A percentile compares a stretch with the other conserved stretches of the same genome.
Evolutionary conservation across 805 yeast species (phyloP).

Genomic region (Schwanniomyces polymorphus): DNA sequence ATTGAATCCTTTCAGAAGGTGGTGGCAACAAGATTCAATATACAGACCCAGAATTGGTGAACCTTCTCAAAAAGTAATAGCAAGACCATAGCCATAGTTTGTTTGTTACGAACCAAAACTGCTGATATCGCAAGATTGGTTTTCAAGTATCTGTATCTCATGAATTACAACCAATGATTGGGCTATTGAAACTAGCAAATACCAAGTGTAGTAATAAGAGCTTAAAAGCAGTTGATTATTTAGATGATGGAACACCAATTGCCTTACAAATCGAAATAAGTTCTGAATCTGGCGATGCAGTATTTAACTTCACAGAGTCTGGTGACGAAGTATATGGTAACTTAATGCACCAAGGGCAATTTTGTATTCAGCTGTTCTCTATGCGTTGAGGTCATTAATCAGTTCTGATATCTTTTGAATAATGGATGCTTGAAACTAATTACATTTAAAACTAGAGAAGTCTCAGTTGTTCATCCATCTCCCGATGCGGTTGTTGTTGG

Average conservation of each 20-base stretch:
- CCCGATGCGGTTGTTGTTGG: conserved; percentile 87
- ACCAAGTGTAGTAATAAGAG: no score
- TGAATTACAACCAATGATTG: no score
- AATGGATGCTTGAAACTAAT: conserved; percentile 90
- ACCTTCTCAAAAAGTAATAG: no score
- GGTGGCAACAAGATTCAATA: no score
- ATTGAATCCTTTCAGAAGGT: no score
- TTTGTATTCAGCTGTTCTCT: conserved; percentile 78
- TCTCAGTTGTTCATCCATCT: conserved; percentile 59
- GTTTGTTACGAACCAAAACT: no score
- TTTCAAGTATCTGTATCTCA: no score
- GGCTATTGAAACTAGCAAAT: no score
- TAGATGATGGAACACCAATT: conserved; percentile 83
- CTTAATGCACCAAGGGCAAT: conserved; percentile 85
- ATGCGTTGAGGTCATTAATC: conserved; percentile 77
- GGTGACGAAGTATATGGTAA: conserved; percentile 81
- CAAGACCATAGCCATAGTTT: no score
- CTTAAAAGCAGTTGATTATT: conserved; percentile 56
- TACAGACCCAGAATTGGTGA: no score
- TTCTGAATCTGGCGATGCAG: conserved; percentile 55
- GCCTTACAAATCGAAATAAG: conserved; percentile 51
- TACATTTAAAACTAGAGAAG: conserved; percentile 41
- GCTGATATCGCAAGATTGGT: no score
- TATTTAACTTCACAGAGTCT: conserved; percentile 83
- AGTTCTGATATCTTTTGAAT: conserved; percentile 84